Percentiles rank a stretch among this genome's conserved stretches.
Conservation (phyloP, 495 filamentous ascomycete genomes). For the Penicillium canescens region DNA sequence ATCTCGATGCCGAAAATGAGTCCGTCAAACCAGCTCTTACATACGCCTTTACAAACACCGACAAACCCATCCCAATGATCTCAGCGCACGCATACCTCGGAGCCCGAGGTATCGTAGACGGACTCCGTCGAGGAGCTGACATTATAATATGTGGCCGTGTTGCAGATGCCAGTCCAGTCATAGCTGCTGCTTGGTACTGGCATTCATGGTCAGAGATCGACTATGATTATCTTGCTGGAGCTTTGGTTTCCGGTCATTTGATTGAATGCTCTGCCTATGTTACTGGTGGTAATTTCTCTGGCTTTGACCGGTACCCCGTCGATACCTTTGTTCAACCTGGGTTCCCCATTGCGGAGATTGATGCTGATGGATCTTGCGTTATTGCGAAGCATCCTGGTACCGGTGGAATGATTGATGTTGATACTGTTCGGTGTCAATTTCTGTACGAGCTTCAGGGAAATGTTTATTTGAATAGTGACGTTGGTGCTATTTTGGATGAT, state of each 20-base stretch:
- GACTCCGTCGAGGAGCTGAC: constrained; percentile 45
- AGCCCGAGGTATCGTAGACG: constrained; percentile 43
- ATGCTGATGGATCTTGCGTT: constrained; percentile 27
- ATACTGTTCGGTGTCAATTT: constrained; percentile 51
- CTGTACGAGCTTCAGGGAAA: constrained; percentile 60
- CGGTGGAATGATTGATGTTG: constrained; percentile 29
- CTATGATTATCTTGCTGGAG: constrained; percentile 42
- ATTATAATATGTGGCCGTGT: constrained; percentile 57
- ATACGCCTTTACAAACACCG: constrained; percentile 23
- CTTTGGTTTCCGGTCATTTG: constrained; percentile 50
- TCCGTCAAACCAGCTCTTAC: constrained; percentile 11
- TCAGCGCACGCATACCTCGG: constrained; percentile 46
- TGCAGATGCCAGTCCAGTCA: constrained; percentile 48
- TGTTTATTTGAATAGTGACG: constrained; percentile 53
- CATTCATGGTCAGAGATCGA: constrained; percentile 39
- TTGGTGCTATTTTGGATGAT: constrained; percentile 46
- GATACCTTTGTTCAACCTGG: constrained; percentile 36
- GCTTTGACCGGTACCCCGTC: constrained; percentile 38
- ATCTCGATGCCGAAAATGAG: constrained; percentile 36
- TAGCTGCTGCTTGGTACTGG: constrained; percentile 51
- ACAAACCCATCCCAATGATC: constrained; percentile 23
- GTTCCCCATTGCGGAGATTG: constrained; percentile 41
- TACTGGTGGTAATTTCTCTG: constrained; percentile 53
- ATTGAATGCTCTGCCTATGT: constrained; percentile 56
- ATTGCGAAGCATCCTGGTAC: constrained; percentile 26